Percentiles rank a stretch among this genome's conserved stretches.
These are phyloP conservation scores for Plasmodium billcollinsi DNA, from an alignment of 169 alveolate species.

Conservation along the genomic window DNA sequence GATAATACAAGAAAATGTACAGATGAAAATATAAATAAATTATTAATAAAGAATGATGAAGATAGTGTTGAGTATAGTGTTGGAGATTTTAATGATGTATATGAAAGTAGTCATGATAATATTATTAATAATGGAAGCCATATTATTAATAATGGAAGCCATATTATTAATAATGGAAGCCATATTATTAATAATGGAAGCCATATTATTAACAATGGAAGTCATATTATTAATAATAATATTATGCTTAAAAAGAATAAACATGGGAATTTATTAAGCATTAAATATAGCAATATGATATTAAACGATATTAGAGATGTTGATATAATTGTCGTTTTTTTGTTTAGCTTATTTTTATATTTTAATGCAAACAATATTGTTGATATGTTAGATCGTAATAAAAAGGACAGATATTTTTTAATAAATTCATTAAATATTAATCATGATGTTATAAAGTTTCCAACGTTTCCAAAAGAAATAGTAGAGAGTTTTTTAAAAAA, in stretches of 20 bases:
- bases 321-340: conserved; percentile 50
- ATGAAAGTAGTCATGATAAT: too few relatives aligned
- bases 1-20: too few relatives aligned
- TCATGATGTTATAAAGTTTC: conserved; percentile 74
- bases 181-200: too few relatives aligned
- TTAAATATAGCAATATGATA: conserved; percentile 64
- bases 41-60: too few relatives aligned
- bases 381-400: conserved; percentile 64
- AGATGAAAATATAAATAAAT: too few relatives aligned
- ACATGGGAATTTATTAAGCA: conserved; percentile 36
- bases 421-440: conserved; percentile 50
- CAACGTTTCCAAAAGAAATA: conserved; percentile 74
- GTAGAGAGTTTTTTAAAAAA: conserved; percentile 70
- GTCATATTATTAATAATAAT: conserved; percentile 6
- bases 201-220: too few relatives aligned
- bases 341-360: conserved; percentile 69
- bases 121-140: too few relatives aligned
- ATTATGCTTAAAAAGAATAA: conserved; percentile 25
- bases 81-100: too few relatives aligned
- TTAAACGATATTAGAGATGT: conserved; percentile 69
- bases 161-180: too few relatives aligned
- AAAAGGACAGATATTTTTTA: conserved; percentile 45
- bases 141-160: too few relatives aligned
- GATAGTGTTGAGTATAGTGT: too few relatives aligned
- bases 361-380: conserved; percentile 76